These are phyloP conservation scores for Cyclotella baltica DNA, from an alignment of 108 stramenopile genomes.

Conservation along the genomic window DNA sequence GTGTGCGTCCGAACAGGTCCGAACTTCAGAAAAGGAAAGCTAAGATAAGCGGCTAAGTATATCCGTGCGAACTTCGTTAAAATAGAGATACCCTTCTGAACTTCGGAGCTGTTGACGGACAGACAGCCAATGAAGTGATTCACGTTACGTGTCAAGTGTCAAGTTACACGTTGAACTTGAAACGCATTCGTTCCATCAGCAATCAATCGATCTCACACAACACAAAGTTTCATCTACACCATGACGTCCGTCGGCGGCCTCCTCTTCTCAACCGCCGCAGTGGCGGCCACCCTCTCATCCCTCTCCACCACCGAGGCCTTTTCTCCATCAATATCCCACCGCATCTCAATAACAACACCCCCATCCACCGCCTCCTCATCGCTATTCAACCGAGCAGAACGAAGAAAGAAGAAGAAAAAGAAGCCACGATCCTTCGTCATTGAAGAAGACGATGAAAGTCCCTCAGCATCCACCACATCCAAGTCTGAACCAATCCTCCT, in stretches of 20 bases:
- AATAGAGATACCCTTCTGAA: no score
- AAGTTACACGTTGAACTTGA: not conserved
- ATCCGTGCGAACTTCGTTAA: no score
- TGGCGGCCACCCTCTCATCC: conserved; percentile 17
- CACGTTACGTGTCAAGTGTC: no score
- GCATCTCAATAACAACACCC: not conserved
- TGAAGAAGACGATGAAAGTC: not conserved
- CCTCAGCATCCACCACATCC: not conserved
- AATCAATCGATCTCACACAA: not conserved
- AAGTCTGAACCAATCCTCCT: conserved; percentile 38
- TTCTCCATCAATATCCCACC: not conserved
- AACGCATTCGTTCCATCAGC: not conserved
- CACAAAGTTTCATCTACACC: not conserved
- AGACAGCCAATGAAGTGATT: no score
- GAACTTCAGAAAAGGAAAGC: no score
- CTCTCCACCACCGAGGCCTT: conserved; percentile 6
- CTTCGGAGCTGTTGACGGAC: no score
- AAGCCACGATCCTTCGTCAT: conserved; percentile 27
- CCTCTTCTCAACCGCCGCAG: conserved; percentile 20
- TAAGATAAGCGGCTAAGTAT: no score
- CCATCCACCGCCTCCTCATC: conserved; percentile 9
- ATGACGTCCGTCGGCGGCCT: conserved; percentile 28
- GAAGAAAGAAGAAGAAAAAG: conserved; percentile 40
- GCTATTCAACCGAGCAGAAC: conserved; percentile 35
- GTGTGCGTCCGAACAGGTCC: no score